phyloP scores from a whole-genome alignment of 495 filamentous ascomycete species.

The Penicillium bovifimosum region DNA sequence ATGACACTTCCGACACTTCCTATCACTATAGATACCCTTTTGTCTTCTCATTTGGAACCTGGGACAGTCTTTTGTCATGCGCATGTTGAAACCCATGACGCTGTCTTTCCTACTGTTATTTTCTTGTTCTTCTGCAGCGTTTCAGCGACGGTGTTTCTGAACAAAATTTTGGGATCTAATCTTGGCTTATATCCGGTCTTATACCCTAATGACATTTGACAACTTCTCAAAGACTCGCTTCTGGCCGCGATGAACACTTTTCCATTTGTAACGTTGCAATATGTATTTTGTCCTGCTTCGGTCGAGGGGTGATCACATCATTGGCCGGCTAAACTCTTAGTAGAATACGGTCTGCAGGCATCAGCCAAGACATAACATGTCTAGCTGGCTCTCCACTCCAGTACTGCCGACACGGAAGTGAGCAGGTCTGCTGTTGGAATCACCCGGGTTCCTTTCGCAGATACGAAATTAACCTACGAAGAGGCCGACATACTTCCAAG shows the following conservation, averaged over 20 bases:
- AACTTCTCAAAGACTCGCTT: not conserved
- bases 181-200: not conserved
- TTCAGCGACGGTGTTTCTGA: slow-evolving; percentile 6
- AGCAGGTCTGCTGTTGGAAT: too few species aligned
- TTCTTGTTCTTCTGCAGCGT: not conserved
- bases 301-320: too few species aligned
- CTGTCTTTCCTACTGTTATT: not conserved
- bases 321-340: too few species aligned
- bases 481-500: too few species aligned
- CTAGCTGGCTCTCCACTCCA: too few species aligned
- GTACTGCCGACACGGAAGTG: too few species aligned
- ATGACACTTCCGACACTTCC: not conserved
- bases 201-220: not conserved
- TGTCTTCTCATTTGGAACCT: not conserved
- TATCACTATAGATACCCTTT: not conserved
- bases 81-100: not conserved
- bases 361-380: too few species aligned
- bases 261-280: not conserved
- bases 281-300: too few species aligned
- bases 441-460: too few species aligned
- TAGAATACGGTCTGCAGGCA: too few species aligned
- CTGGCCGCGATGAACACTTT: not conserved
- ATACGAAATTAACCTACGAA: too few species aligned
- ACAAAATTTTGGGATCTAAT: not conserved
- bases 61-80: not conserved